These are phyloP conservation scores for Vicia sativa DNA, from an alignment of 306 rosid genomes.

Conservation along the genomic window DNA sequence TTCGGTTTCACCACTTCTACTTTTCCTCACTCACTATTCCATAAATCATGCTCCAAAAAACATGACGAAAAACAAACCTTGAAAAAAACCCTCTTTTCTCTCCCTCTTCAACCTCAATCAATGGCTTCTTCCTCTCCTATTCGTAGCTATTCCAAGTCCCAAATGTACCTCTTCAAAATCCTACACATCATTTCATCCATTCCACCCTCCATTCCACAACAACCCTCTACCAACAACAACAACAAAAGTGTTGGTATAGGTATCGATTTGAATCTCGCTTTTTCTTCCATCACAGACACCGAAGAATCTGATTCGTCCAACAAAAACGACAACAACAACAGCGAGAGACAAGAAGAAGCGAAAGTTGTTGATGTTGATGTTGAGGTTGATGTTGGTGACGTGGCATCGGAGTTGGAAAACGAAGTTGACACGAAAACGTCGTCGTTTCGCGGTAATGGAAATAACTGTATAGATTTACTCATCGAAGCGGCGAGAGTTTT, in stretches of 20 bases:
- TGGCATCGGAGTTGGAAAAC: slow-evolving; percentile 15
- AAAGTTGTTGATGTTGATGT: neutral
- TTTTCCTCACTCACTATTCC: neutral
- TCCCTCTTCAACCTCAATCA: slow-evolving; percentile 12
- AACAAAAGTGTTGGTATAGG: neutral
- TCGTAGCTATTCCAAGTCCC: slow-evolving; percentile 51
- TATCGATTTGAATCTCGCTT: slow-evolving; percentile 46
- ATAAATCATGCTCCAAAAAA: slow-evolving; percentile 7
- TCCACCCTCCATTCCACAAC: slow-evolving; percentile 45
- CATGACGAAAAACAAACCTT: slow-evolving; percentile 4
- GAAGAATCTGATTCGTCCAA: slow-evolving; percentile 17
- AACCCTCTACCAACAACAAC: neutral
- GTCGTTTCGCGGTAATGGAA: slow-evolving; percentile 28
- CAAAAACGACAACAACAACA: neutral
- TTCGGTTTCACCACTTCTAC: neutral
- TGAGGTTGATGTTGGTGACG: neutral
- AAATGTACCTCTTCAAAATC: slow-evolving; percentile 56
- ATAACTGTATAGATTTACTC: slow-evolving; percentile 49
- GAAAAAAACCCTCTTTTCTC: neutral
- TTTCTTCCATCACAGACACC: slow-evolving; percentile 13
- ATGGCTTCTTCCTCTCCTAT: neutral
- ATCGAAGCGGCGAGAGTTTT: slow-evolving; percentile 55
- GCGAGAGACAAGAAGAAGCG: neutral
- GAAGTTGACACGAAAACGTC: slow-evolving; percentile 14
- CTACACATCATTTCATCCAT: slow-evolving; percentile 49